These are phyloP conservation scores for Pleurotus sapidus DNA, from an alignment of 768 basidiomycete genomes.

Conservation along the genomic window DNA sequence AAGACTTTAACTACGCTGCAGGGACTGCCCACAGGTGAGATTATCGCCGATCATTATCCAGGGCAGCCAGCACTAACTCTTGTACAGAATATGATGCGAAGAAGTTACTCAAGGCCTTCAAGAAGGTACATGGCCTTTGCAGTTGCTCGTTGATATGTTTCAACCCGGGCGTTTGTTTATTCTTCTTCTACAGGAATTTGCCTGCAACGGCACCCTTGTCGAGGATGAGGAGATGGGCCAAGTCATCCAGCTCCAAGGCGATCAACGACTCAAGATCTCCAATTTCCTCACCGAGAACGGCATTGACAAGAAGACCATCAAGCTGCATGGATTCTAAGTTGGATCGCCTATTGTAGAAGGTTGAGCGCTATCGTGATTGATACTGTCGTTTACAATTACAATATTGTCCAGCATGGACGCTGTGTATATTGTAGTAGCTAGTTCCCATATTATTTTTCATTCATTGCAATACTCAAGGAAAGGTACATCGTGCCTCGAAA, in stretches of 20 bases:
- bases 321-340: constrained; percentile 82
- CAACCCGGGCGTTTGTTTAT: constrained; percentile 4
- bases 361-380: constrained; percentile 7
- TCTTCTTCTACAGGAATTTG: constrained; percentile 70
- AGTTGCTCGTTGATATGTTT: background rate
- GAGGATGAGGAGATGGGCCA: constrained; percentile 95
- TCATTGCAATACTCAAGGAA: constrained; percentile 1
- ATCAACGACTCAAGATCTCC: constrained; percentile 90
- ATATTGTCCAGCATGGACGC: constrained; percentile 1
- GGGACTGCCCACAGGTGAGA: constrained; percentile 85
- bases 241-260: constrained; percentile 98
- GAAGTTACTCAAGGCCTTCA: constrained; percentile 98
- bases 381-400: constrained; percentile 2
- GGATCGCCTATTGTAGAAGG: constrained; percentile 4
- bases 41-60: constrained; percentile 7
- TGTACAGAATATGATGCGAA: constrained; percentile 88
- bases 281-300: constrained; percentile 85
- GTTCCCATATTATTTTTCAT: constrained; percentile 12
- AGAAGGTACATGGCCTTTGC: constrained; percentile 63
- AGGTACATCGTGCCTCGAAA: background rate
- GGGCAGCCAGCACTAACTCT: constrained; percentile 7
- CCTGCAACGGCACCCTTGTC: constrained; percentile 96
- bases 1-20: constrained; percentile 98
- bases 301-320: constrained; percentile 73
- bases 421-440: constrained; percentile 9